Evolutionary conservation across 371 early-diverging fungal species (phyloP), one percentile per base, ranked within the genome.

Genomic region (Circinella umbellata): DNA sequence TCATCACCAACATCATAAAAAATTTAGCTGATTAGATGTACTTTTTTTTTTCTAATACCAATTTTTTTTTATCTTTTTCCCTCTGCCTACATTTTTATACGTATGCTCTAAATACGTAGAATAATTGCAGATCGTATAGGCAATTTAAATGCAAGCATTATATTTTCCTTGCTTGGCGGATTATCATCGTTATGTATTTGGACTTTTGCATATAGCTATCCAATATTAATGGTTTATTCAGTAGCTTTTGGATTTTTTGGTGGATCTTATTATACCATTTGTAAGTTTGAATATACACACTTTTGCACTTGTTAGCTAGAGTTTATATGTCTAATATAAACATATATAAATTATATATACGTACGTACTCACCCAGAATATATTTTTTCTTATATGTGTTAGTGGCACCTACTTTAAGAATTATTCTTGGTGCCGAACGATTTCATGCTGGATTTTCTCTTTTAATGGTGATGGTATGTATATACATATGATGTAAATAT

Each of bases 151-250:
- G 73, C 77, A 34, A 73, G 78, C 61, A 61, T 79, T 36, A 59
- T 80, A 14, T 76, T 82, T 51, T 67, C 77, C 13, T 27, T 72
- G 6, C 62, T 84, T 17, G 70, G 81, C 17, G 69, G 80, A 1
- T 8, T 80, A 3, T 72, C 75, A 38, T 69, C 75, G 49, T 60
- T 81, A 14, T 59, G 84, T 18, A 79, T 84, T 39, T 87, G 88
- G 88, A 79, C 81, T 3, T 83, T 87, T 72, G 76, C 86, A 8
- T 69, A 64, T 36, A 68, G 3, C 9, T 83, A 82, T 62, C 77
- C 76, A 13, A 66, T 63, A 1, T 63, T 86, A 11, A 73, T 77
- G 69, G 76, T 72, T 0, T 86, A 78, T 48, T 36, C 78, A 15
- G 68, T 70, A 13, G 55, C 83, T 7, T 84, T 77, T 74, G 83